Conservation (phyloP, 1,284 basidiomycete genomes). For the Moniliophthora roreri region DNA sequence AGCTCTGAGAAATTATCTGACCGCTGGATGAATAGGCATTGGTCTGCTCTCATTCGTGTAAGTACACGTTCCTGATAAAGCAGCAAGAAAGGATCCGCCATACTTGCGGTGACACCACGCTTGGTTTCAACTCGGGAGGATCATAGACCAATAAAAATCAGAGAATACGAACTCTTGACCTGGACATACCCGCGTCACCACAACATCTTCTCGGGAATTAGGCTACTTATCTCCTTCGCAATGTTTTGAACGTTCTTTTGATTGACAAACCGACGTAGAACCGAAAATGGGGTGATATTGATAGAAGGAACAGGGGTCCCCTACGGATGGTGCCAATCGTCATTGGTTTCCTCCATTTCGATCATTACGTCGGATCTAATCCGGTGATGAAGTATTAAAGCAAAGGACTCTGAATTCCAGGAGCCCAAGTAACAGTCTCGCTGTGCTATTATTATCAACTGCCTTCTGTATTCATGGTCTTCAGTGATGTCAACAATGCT, state of each 20-base stretch:
- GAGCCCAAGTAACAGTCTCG: neutral
- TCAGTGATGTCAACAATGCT: constrained; percentile 14
- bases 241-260: neutral
- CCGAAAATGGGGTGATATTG: neutral
- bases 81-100: no score
- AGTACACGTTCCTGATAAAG: no score
- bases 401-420: neutral
- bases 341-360: neutral
- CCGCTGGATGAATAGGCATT: no score
- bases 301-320: neutral
- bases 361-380: constrained; percentile 12
- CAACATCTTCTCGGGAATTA: no score
- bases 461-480: constrained; percentile 13
- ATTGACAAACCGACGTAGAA: neutral
- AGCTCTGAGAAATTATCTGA: no score
- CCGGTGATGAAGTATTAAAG: constrained; percentile 6
- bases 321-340: no score
- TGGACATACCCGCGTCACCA: no score
- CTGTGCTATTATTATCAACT: neutral
- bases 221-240: no score
- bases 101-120: no score
- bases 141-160: constrained; percentile 1
- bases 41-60: no score
- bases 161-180: no score
- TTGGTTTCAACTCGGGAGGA: neutral